A percentile compares a stretch with the other conserved stretches of the same genome.
phyloP scores from a whole-genome alignment of 2,329 filamentous ascomycete species.

The Aspergillus sp. region DNA sequence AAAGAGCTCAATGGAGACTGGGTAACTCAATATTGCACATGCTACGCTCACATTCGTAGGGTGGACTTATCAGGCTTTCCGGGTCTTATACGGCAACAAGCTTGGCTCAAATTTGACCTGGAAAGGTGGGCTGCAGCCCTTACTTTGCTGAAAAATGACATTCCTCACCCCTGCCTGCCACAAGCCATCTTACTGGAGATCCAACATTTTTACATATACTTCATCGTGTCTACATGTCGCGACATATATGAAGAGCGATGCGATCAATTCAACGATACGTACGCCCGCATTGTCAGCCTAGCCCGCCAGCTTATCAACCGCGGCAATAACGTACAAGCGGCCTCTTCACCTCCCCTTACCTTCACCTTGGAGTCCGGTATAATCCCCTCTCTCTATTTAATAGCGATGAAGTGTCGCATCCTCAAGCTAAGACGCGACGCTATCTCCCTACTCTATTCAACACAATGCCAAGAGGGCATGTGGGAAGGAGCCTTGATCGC shows the following conservation, averaged over 20 bases:
- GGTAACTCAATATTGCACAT: too few species aligned
- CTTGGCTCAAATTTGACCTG: too few species aligned
- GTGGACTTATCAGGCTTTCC: too few species aligned
- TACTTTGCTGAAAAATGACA: too few species aligned
- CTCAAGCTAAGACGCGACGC: background rate
- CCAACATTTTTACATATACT: slow-evolving; percentile 1
- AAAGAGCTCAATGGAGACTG: too few species aligned
- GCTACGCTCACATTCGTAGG: too few species aligned
- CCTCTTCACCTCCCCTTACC: background rate
- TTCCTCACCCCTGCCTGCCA: too few species aligned
- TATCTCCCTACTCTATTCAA: background rate
- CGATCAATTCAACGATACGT: slow-evolving; percentile 2
- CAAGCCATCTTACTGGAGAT: background rate
- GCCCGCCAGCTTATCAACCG: background rate
- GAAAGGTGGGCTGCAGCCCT: too few species aligned
- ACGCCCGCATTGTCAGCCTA: background rate
- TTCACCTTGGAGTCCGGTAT: slow-evolving; percentile 4
- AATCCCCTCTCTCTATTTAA: slow-evolving; percentile 4
- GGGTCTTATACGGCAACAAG: too few species aligned
- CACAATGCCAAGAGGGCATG: slow-evolving; percentile 5
- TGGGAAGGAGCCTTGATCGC: slow-evolving; percentile 6
- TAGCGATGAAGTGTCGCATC: slow-evolving; percentile 1
- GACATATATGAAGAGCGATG: background rate
- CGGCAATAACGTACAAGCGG: background rate
- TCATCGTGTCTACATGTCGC: background rate